A percentile compares a stretch with the other conserved stretches of the same genome.
These are phyloP conservation scores for Xylaria intraflava DNA, from an alignment of 495 filamentous ascomycete species.

Conservation along the genomic window DNA sequence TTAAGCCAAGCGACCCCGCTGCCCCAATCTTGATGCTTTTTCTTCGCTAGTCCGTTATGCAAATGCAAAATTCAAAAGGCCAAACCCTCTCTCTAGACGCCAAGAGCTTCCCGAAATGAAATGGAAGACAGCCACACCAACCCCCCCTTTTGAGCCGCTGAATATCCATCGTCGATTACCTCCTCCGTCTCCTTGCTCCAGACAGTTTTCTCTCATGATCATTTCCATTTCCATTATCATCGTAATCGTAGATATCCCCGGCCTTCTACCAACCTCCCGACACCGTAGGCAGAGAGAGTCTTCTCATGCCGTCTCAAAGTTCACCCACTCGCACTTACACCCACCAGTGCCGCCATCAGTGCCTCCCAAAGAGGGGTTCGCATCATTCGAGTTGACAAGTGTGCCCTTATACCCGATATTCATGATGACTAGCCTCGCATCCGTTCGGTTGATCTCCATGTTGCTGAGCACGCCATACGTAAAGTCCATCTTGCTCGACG, in stretches of 20 bases:
- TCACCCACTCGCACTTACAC: conserved; percentile 68
- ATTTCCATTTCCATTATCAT: neutral
- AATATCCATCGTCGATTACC: neutral
- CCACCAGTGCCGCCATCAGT: conserved; percentile 68
- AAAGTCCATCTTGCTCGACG: conserved; percentile 59
- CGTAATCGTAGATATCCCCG: neutral
- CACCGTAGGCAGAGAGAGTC: neutral
- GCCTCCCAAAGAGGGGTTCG: conserved; percentile 44
- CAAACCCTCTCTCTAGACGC: neutral
- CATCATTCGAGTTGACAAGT: conserved; percentile 45
- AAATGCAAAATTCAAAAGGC: conserved; percentile 8
- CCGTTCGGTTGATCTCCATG: conserved; percentile 44
- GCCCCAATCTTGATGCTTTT: neutral
- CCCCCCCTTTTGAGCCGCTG: neutral
- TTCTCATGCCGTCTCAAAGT: conserved; percentile 40
- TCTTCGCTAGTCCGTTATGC: neutral
- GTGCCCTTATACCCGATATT: conserved; percentile 53
- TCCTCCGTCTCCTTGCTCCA: neutral
- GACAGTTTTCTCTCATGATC: neutral
- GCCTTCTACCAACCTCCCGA: neutral
- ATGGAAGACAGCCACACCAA: neutral
- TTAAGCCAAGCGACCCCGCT: neutral
- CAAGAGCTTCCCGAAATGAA: neutral
- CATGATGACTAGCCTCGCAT: conserved; percentile 52
- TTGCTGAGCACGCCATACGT: conserved; percentile 56